Base-by-base conservation (phyloP, 202 grass and related monocot species). In the Thinopyrum obtusiflorum region DNA sequence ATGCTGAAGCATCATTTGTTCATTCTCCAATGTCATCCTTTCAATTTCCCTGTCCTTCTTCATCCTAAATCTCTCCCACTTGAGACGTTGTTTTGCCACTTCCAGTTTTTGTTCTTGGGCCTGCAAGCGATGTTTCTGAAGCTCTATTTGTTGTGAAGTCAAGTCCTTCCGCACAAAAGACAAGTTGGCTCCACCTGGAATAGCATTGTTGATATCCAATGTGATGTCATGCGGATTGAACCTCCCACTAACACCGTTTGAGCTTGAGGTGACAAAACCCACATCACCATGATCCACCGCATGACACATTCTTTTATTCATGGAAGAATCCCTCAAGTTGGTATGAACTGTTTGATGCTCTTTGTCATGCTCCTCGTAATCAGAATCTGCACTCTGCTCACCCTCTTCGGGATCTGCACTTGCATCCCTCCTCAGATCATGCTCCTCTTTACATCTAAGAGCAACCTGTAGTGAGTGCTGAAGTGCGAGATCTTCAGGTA, bases 11-110 rank as follows among this genome's bases (percentile, higher is more conserved):
- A 83, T 90, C 89, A 90, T 94, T 66, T 83, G 86, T 80, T 94
- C 85, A 84, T 94, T 97, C 83, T 97, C 89, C 84, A 94, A 63
- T 2, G 65, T 80, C 90, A 94, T 91, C 65, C 55, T 97, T 84
- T 94, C 82, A 81, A 97, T 31, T 79, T 97, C 95, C 55, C 89
- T 88, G 21, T 97, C 95, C 82, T 94, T 97, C 89, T 91, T 91
- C 77, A 87, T 94, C 71, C 83, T 91, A 68, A 93, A 94, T 42
- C 46, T 82, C 46, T 88, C 89, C 95, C 95, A 97, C 80, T 93
- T 94, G 33, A 93, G 76, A 84, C 90, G 86, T 75, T 91, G 92
- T 66, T 73, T 86, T 85, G 85, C 71, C 18, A 93, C 80, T 77
- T 90, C 92, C 80, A 94, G 36, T 44, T 64, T 65, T 36, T 93